A percentile compares a stretch with the other conserved stretches of the same genome.
Evolutionary conservation across 768 basidiomycete species (phyloP).

Genomic region (Ramaria rubella): DNA sequence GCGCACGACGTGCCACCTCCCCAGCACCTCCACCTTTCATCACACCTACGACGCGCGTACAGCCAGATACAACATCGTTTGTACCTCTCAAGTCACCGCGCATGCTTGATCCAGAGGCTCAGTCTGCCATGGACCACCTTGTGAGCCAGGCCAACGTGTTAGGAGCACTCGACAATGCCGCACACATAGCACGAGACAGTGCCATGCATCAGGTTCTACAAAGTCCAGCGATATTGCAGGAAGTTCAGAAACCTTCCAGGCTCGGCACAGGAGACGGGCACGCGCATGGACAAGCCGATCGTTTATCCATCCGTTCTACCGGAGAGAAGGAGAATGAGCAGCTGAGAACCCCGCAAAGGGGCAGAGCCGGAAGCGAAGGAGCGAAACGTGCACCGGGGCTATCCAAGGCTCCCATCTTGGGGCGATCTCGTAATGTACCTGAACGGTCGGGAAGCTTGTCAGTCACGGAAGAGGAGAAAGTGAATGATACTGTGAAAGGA

Average conservation of each 20-base stretch:
- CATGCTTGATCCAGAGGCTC: constrained; percentile 34
- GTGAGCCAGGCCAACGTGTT: constrained; percentile 42
- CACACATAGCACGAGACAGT: constrained; percentile 36
- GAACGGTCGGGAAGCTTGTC: constrained; percentile 25
- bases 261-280: neutral
- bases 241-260: neutral
- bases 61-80: neutral
- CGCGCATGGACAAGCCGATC: neutral
- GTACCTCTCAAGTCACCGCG: constrained; percentile 34
- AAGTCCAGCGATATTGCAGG: neutral
- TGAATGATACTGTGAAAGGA: constrained; percentile 38
- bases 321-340: neutral
- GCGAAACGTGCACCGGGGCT: neutral
- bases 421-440: constrained; percentile 11
- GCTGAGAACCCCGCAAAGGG: neutral
- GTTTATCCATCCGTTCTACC: neutral
- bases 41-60: neutral
- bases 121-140: constrained; percentile 38
- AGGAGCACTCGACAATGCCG: constrained; percentile 3
- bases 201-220: constrained; percentile 8
- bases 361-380: neutral
- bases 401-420: neutral
- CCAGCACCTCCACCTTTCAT: neutral
- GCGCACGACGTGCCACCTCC: neutral
- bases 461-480: constrained; percentile 25